A percentile compares a stretch with the other conserved stretches of the same genome.
phyloP scores from a whole-genome alignment of 192 early-diverging fungal species.

The Jimgerdemannia lactiflua region DNA sequence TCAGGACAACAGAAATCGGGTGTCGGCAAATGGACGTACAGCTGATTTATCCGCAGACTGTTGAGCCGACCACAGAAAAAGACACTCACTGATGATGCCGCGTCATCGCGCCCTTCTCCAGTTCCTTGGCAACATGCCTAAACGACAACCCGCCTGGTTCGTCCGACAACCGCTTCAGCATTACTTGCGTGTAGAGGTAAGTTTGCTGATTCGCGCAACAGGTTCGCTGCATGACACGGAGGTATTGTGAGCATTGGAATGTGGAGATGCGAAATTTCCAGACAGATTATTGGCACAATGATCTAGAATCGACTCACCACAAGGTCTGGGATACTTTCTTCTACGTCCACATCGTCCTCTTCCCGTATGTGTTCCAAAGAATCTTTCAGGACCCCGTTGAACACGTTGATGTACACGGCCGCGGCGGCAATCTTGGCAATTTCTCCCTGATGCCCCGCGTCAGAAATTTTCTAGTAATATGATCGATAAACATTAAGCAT shows the following conservation, averaged over 20 bases:
- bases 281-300: not conserved
- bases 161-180: slow-evolving; percentile 40
- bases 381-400: slow-evolving; percentile 58
- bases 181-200: slow-evolving; percentile 47
- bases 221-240: slow-evolving; percentile 30
- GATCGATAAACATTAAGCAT: not conserved
- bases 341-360: slow-evolving; percentile 54
- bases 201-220: slow-evolving; percentile 56
- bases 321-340: slow-evolving; percentile 54
- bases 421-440: slow-evolving; percentile 64
- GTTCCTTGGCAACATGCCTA: slow-evolving; percentile 42
- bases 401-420: slow-evolving; percentile 63
- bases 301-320: slow-evolving; percentile 31
- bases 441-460: slow-evolving; percentile 62
- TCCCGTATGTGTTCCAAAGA: slow-evolving; percentile 57
- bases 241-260: not conserved
- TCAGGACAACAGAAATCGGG: too few species aligned
- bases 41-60: too few species aligned
- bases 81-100: not conserved
- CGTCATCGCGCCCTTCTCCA: slow-evolving; percentile 39
- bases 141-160: slow-evolving; percentile 37
- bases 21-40: too few species aligned
- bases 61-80: too few species aligned
- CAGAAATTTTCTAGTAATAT: slow-evolving; percentile 49
- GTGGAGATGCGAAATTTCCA: not conserved